These are phyloP conservation scores for Rhodosporidiobolus odoratus DNA, from an alignment of 768 basidiomycete species.

Conservation along the genomic window DNA sequence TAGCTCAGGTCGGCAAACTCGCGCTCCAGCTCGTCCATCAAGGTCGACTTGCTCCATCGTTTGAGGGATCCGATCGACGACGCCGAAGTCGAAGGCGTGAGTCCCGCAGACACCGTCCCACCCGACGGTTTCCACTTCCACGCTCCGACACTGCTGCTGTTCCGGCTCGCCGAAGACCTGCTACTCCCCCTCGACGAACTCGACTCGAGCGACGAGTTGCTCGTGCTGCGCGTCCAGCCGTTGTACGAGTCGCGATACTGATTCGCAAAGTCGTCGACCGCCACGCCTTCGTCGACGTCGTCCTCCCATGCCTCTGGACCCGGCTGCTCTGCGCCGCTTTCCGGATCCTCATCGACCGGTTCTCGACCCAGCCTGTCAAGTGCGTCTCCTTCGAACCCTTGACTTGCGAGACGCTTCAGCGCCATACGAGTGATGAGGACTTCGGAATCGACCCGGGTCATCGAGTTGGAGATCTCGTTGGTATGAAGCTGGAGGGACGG, in stretches of 20 bases:
- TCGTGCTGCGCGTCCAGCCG: background rate
- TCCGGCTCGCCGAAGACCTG: background rate
- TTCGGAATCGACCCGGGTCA: slow-evolving; percentile 21
- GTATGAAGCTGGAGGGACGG: background rate
- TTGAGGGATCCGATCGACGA: slow-evolving; percentile 2
- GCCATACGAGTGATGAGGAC: slow-evolving; percentile 16
- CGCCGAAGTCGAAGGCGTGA: background rate
- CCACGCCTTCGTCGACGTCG: background rate
- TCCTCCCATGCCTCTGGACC: background rate
- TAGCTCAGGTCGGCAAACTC: slow-evolving; percentile 12
- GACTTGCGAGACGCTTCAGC: slow-evolving; percentile 13
- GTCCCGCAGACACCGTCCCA: no score
- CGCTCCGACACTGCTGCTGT: background rate
- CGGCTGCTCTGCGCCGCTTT: background rate
- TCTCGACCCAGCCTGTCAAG: slow-evolving; percentile 4
- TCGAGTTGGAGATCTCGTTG: background rate
- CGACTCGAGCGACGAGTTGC: background rate
- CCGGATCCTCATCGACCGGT: background rate
- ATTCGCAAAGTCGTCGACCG: background rate
- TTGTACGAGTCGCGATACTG: slow-evolving; percentile 15
- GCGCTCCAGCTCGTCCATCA: slow-evolving; percentile 20
- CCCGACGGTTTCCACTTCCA: slow-evolving; percentile 8
- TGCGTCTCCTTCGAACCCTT: slow-evolving; percentile 21
- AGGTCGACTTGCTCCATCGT: slow-evolving; percentile 5
- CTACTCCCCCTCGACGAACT: background rate